phyloP scores from a whole-genome alignment of 2,329 filamentous ascomycete species.

The Colletotrichum euphorbiae region DNA sequence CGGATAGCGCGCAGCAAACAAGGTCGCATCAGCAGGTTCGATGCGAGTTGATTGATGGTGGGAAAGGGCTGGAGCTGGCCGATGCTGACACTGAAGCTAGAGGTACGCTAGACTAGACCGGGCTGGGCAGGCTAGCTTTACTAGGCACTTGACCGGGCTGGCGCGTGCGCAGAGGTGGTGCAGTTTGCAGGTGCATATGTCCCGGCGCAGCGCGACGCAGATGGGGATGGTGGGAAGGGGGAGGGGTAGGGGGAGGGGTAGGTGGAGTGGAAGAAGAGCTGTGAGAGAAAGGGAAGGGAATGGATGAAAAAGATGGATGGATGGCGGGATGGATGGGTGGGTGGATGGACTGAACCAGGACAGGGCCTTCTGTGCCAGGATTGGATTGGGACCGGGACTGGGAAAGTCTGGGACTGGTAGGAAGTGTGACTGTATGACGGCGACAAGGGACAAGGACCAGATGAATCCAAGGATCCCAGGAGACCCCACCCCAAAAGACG shows the following conservation, averaged over 20 bases:
- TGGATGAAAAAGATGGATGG: background rate
- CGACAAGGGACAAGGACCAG: slow-evolving; percentile 23
- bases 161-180: slow-evolving; percentile 27
- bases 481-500: slow-evolving; percentile 5
- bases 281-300: slow-evolving; percentile 7
- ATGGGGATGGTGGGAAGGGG: slow-evolving; percentile 4
- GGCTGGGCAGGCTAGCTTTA: slow-evolving; percentile 5
- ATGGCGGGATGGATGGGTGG: background rate
- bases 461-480: slow-evolving; percentile 8
- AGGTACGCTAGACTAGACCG: background rate
- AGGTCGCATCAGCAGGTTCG: slow-evolving; percentile 29
- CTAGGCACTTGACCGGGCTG: slow-evolving; percentile 14
- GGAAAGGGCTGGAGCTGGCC: slow-evolving; percentile 17
- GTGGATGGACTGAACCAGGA: background rate
- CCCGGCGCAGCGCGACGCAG: slow-evolving; percentile 33
- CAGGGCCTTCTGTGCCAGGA: too few species aligned
- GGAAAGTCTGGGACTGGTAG: slow-evolving; percentile 16
- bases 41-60: slow-evolving; percentile 19
- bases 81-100: slow-evolving; percentile 5
- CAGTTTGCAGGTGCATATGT: slow-evolving; percentile 23
- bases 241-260: background rate
- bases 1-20: slow-evolving; percentile 25
- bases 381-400: background rate
- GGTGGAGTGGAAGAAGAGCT: slow-evolving; percentile 8
- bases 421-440: slow-evolving; percentile 26